Evolutionary conservation across 495 filamentous ascomycete genomes (phyloP), one percentile per base, ranked within the genome.

Genomic region (Tuber borchii): DNA sequence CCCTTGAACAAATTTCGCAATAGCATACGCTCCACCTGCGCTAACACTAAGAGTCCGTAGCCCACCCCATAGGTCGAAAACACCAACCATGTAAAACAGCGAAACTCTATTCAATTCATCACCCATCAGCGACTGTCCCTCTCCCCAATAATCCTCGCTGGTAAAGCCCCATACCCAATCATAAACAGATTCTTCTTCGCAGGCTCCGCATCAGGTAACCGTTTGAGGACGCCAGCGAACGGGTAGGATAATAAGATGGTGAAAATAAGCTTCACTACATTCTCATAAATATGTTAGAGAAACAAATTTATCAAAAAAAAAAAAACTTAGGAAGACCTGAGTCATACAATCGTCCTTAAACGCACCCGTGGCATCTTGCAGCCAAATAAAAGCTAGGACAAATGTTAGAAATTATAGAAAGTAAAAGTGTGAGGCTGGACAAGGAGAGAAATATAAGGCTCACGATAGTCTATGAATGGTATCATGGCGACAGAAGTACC

Each of bases 41-140:
- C 91, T 92, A 80, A 96, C 90, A 46, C 93, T 82, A 31, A 99
- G 84, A 1, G 94, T 97, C 43, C 89, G 88, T 40, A 96, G 85
- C 65, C 95, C 95, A 84, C 86, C 86, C 95, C 96, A 98, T 72
- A 99, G 88, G 79, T 95, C 93, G 85, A 97, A 99, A n/a, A 99
- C 88, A 37, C 95, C 95, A 77, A 97, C 86, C 26, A 97, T 87
- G 84, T 97, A 97, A 85, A 99, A 98, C 14, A 96, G 82, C 26
- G 92, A 91, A 34, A 93, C 89, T 39, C 89, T 90, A 61, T 61
- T 12, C 20, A 39, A 22, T 44, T 31, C 19, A 68, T 73, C 51
- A 37, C 34, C 20, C 7, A 26, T 73, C 43, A 46, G 3, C 39
- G 19, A 20, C 34, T 7, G 19, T 34, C 69, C 31, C 39, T 46